Base-by-base conservation (phyloP, 441 rosid species). In the Syzygium malaccense region DNA sequence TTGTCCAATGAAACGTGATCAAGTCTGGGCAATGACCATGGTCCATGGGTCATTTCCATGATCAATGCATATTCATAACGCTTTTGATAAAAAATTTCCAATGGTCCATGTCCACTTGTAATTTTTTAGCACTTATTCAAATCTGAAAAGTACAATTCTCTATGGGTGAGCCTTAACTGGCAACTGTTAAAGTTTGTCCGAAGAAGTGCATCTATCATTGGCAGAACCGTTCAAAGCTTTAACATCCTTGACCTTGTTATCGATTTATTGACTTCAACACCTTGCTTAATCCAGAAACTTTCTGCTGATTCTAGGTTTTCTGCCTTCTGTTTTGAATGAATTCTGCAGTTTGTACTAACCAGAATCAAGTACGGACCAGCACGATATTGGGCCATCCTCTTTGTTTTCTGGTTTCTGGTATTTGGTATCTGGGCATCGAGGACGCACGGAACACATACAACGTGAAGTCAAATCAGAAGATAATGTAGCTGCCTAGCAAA, bases 321-420 rank as follows among this genome's bases (percentile, higher is more conserved):
- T 37, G 23, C 20, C 60, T 66, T 14, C 55, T 33, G 30, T 86
- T 84, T 37, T 85, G 60, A 88, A 90, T 86, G 60, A 87, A 90
- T 85, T 80, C 86, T 91, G 95, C 99, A 97, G 99, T 91, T 95
- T 86, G 98, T 97, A 94, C 93, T 97, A 49, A 94, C 96, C 32
- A 94, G 98, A 93, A 96, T 97, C 93, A 96, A 91, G 93, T 95
- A 96, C 45, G 99, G 99, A 88, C 99, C 99, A 64, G 99, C 99
- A 84, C 96, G 99, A 84, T 96, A 96, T 92, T 97, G 98, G 99
- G 99, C 99, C 13, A 95, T 96, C 92, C 93, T 97, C 87, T 96
- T 97, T 86, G 95, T 96, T 90, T 95, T 97, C 93, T 97, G 99
- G 99, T 97, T 97, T 95, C 98, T 97, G 68, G 98, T 97, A 80